phyloP scores from a whole-genome alignment of 495 filamentous ascomycete genomes.

The Xylaria grammica region DNA sequence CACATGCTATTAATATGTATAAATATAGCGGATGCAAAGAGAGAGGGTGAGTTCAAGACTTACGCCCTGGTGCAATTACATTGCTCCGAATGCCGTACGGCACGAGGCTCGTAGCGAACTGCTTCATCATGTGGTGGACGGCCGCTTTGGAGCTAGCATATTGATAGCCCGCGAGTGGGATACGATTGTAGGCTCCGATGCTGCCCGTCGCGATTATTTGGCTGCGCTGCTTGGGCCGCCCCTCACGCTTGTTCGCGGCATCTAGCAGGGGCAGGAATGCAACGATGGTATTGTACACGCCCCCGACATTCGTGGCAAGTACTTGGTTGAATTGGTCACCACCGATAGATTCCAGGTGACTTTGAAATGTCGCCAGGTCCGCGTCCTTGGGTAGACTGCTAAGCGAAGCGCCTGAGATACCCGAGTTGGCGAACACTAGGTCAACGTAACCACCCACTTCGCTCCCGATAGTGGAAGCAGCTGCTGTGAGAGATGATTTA shows the following conservation, averaged over 20 bases:
- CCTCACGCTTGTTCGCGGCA: constrained; percentile 55
- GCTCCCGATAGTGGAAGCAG: constrained; percentile 50
- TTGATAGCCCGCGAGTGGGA: constrained; percentile 50
- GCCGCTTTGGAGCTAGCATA: constrained; percentile 62
- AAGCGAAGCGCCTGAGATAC: constrained; percentile 53
- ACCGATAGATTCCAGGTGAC: constrained; percentile 49
- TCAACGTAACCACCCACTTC: constrained; percentile 60
- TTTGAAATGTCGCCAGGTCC: constrained; percentile 45
- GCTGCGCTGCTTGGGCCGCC: constrained; percentile 50
- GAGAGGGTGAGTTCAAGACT: constrained; percentile 24
- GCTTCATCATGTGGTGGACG: constrained; percentile 61
- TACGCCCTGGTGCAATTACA: constrained; percentile 61
- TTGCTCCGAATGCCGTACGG: constrained; percentile 59
- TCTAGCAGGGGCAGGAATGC: constrained; percentile 64
- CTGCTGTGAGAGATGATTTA: constrained; percentile 54
- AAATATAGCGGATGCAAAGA: constrained; percentile 4
- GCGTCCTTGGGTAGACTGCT: constrained; percentile 38
- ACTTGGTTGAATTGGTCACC: constrained; percentile 56
- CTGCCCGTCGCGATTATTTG: constrained; percentile 62
- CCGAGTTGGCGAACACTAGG: constrained; percentile 64
- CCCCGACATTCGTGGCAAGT: constrained; percentile 56
- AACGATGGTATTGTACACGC: constrained; percentile 57
- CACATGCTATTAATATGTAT: not conserved
- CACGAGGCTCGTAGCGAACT: constrained; percentile 52
- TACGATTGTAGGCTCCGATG: constrained; percentile 56